Conservation (phyloP, 768 basidiomycete genomes). For the Solioccasus polychromus region DNA sequence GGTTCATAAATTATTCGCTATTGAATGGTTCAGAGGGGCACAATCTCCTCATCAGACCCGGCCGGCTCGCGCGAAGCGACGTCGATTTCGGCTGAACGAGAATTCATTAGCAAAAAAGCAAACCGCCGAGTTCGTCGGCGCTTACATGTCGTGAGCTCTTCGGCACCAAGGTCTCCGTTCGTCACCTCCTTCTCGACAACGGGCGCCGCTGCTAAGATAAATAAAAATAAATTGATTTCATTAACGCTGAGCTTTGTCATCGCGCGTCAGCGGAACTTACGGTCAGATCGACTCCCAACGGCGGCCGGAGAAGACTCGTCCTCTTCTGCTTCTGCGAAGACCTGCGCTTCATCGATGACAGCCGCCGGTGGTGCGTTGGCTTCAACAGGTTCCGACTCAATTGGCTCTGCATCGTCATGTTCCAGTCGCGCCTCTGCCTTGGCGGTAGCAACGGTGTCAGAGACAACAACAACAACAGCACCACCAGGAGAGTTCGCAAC, state of each 20-base stretch:
- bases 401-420: not conserved
- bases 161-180: not conserved
- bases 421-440: not conserved
- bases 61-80: not conserved
- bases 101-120: slow-evolving; percentile 1
- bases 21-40: slow-evolving; percentile 3
- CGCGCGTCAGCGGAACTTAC: not conserved
- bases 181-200: not conserved
- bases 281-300: no score
- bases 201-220: not conserved
- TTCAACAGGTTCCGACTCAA: not conserved
- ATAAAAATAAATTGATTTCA: no score
- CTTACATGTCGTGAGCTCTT: slow-evolving; percentile 9
- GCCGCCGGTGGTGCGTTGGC: not conserved
- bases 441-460: not conserved
- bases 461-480: not conserved
- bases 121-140: not conserved
- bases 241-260: no score
- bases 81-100: not conserved
- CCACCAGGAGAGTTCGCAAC: not conserved
- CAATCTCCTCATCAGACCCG: not conserved
- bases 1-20: no score
- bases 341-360: slow-evolving; percentile 1
- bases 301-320: not conserved
- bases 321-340: not conserved